These are phyloP conservation scores for Wickerhamomyces sp. DNA, from an alignment of 1,139 yeast species.

Conservation along the genomic window DNA sequence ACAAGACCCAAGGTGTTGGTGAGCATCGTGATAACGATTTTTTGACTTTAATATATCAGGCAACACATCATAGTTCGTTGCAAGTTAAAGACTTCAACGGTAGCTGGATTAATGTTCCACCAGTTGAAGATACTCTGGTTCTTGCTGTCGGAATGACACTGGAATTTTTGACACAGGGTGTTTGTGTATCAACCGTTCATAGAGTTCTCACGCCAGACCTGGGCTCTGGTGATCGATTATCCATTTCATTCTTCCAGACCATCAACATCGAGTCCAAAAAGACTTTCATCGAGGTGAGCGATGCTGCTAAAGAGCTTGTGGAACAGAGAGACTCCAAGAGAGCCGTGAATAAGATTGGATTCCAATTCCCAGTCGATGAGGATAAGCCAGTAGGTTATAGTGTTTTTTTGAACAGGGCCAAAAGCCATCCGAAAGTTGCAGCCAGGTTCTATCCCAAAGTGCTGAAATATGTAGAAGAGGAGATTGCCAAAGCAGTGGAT, in stretches of 20 bases:
- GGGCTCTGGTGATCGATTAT: slow-evolving; percentile 48
- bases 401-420: slow-evolving; percentile 57
- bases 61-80: slow-evolving; percentile 44
- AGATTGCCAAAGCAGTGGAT: slow-evolving; percentile 14
- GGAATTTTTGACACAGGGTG: slow-evolving; percentile 49
- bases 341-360: slow-evolving; percentile 39
- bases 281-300: slow-evolving; percentile 34
- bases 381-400: slow-evolving; percentile 48
- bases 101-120: slow-evolving; percentile 54
- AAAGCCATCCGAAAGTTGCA: slow-evolving; percentile 66
- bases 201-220: slow-evolving; percentile 51
- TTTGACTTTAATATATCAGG: slow-evolving; percentile 57
- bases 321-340: slow-evolving; percentile 36
- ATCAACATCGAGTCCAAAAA: slow-evolving; percentile 43
- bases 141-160: slow-evolving; percentile 53
- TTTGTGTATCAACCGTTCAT: slow-evolving; percentile 66
- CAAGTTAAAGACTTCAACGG: slow-evolving; percentile 63
- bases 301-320: slow-evolving; percentile 29
- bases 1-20: slow-evolving; percentile 56
- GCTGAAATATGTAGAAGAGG: slow-evolving; percentile 20
- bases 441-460: slow-evolving; percentile 54
- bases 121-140: slow-evolving; percentile 38
- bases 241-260: slow-evolving; percentile 52
- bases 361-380: slow-evolving; percentile 46
- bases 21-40: slow-evolving; percentile 70